phyloP scores from a whole-genome alignment of 1,284 basidiomycete species.

The Ustilago hordei region DNA sequence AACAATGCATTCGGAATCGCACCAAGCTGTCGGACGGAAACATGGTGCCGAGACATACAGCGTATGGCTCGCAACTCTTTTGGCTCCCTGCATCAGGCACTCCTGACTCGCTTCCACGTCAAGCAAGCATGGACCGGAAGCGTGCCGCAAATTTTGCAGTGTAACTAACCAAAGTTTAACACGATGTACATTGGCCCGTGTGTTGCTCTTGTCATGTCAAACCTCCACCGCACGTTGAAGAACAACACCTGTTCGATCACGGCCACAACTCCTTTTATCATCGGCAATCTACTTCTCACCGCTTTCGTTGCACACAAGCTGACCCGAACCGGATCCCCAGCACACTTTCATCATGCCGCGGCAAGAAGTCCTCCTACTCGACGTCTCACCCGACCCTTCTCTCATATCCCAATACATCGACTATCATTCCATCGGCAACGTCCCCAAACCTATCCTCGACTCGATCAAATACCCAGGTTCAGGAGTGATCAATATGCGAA shows the following conservation, averaged over 20 bases:
- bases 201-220: neutral
- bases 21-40: neutral
- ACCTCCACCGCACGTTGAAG: constrained; percentile 13
- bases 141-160: constrained; percentile 2
- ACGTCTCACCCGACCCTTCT: constrained; percentile 23
- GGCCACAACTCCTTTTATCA: neutral
- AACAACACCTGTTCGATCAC: constrained; percentile 7
- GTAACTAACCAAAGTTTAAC: neutral
- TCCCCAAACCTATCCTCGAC: constrained; percentile 28
- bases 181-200: constrained; percentile 1
- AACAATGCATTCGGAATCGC: neutral
- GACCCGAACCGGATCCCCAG: neutral
- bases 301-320: neutral
- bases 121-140: constrained; percentile 1
- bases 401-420: constrained; percentile 41
- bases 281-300: neutral
- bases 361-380: constrained; percentile 37
- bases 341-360: constrained; percentile 24
- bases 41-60: constrained; percentile 7
- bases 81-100: constrained; percentile 29
- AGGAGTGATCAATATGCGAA: constrained; percentile 44
- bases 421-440: constrained; percentile 40
- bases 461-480: constrained; percentile 36
- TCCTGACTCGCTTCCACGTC: neutral
- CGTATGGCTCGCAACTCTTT: neutral